Evolutionary conservation across 805 yeast species (phyloP), one percentile per base, ranked within the genome.

Genomic region (Debaryomyces hansenii): DNA sequence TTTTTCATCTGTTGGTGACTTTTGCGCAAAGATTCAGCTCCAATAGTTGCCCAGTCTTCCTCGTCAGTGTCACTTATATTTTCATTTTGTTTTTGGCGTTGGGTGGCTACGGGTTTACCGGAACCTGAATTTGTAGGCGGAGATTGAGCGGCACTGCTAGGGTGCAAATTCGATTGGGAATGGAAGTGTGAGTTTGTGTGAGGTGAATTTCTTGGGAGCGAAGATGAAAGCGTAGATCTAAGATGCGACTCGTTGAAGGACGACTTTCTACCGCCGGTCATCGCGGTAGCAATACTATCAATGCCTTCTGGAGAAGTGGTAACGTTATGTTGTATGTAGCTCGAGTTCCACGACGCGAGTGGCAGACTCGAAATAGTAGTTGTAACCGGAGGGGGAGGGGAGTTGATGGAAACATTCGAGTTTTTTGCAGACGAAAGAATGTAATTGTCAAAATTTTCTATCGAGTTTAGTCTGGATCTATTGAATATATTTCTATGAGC

Each of bases 11-110:
- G 53, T 40, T 41, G 52, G 33, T 20, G 32, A 7, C 61, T 54
- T 49, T 57, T 67, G 39, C 87, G 70, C 46, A 90, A 69, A 37
- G 80, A 71, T 33, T 79, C 84, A 0, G 97, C 90, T 0, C 97
- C 97, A 44, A 91, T 85, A 0, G 90, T 70, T 51, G 84, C 87
- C 99, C 99, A 92, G 66, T 92, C 98, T 66, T 92, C 99, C 60
- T 92, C 98, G 64, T 92, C 99, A 0, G 99, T 92, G 58, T 89
- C 96, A 37, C 83, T 42, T 14, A 27, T 27, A 28, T 14, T 28
- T 15, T 39, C 18, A 2, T 14, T 31, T n/a, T 31, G 14, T 6
- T 12, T 12, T n/a, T 14, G 34, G 11, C 16, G 34, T 5, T 5
- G 34, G 34, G 3, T 11, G 6, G 16, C 12, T 4, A 5, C 7